These are phyloP conservation scores for Rhizopus sp. DNA, from an alignment of 371 early-diverging fungal genomes.

Conservation along the genomic window DNA sequence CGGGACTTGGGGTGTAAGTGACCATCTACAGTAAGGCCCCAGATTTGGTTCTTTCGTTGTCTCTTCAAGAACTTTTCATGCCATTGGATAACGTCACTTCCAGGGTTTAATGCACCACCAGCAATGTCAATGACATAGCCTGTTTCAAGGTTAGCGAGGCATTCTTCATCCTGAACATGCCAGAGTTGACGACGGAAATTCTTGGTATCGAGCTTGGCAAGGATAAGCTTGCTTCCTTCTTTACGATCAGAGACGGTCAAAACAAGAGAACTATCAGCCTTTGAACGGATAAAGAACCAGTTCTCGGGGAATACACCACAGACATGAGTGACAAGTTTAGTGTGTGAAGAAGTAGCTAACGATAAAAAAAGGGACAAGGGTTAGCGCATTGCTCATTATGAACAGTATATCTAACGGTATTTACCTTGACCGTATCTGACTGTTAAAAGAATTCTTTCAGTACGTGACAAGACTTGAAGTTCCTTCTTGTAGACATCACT, in stretches of 20 bases:
- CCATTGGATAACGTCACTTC: constrained; percentile 39
- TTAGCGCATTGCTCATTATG: background rate
- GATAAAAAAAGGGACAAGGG: background rate
- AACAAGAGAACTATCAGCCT: constrained; percentile 33
- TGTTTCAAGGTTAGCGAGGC: constrained; percentile 50
- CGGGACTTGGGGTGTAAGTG: constrained; percentile 39
- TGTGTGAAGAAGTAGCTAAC: constrained; percentile 14
- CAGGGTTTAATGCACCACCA: constrained; percentile 36
- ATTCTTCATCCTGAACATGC: constrained; percentile 53
- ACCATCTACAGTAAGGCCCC: constrained; percentile 49
- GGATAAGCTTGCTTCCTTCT: constrained; percentile 32
- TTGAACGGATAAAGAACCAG: constrained; percentile 48
- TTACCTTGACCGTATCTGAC: constrained; percentile 14
- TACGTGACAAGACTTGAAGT: constrained; percentile 20
- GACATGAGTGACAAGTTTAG: constrained; percentile 31
- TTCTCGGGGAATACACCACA: constrained; percentile 46
- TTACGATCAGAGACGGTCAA: constrained; percentile 27
- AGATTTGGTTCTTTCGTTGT: constrained; percentile 44
- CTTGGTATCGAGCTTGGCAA: constrained; percentile 38
- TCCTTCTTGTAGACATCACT: constrained; percentile 37
- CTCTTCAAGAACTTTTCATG: constrained; percentile 34
- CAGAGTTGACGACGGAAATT: constrained; percentile 55
- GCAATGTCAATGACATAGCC: constrained; percentile 55
- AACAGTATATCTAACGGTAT: background rate
- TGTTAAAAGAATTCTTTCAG: constrained; percentile 33